These are phyloP conservation scores for Diutina neorugosa DNA, from an alignment of 1,139 yeast species.

Conservation along the genomic window DNA sequence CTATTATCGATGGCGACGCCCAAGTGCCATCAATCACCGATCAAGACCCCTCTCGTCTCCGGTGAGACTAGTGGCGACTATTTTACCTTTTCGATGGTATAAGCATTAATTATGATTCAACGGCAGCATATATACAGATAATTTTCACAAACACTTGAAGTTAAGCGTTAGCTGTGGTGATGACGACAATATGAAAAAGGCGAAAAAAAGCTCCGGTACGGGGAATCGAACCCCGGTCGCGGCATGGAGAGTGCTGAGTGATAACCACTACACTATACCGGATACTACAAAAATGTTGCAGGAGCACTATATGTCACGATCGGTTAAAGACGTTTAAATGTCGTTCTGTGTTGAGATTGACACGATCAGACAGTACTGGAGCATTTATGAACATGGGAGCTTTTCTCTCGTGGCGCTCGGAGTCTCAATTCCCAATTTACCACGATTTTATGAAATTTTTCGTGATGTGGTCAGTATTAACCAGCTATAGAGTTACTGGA, in stretches of 20 bases:
- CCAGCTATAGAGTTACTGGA: too few species aligned
- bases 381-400: too few species aligned
- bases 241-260: constrained; percentile 3
- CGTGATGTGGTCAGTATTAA: too few species aligned
- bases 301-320: too few species aligned
- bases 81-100: not conserved
- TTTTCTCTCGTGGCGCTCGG: too few species aligned
- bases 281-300: not conserved
- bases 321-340: too few species aligned
- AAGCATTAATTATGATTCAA: not conserved
- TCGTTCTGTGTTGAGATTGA: too few species aligned
- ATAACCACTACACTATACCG: constrained; percentile 3
- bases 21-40: not conserved
- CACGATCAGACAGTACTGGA: too few species aligned
- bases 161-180: too few species aligned
- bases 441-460: too few species aligned
- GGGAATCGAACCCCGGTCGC: constrained; percentile 4
- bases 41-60: not conserved
- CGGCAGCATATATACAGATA: not conserved
- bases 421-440: too few species aligned
- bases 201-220: constrained; percentile 1
- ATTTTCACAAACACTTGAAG: too few species aligned
- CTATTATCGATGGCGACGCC: not conserved
- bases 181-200: not conserved
- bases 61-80: not conserved